Evolutionary conservation across 2,329 filamentous ascomycete genomes (phyloP).

Genomic region (Diaporthe batatas): DNA sequence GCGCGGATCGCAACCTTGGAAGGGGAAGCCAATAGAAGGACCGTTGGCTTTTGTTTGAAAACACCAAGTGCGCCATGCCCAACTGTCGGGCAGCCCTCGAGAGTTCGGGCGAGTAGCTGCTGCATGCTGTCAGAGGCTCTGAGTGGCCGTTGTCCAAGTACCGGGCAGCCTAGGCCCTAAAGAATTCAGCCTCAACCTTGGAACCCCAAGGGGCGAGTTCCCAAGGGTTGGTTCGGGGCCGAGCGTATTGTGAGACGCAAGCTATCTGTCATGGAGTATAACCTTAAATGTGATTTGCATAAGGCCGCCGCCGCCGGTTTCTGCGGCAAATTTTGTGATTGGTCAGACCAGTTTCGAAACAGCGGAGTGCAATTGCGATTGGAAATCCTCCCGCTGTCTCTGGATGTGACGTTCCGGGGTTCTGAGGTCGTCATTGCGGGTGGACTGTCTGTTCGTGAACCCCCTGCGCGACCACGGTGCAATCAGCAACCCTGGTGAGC

Average conservation of each 20-base stretch:
- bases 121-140: constrained; percentile 18
- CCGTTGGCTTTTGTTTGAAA: constrained; percentile 26
- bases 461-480: neutral
- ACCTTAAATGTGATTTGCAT: constrained; percentile 27
- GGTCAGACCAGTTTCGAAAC: constrained; percentile 14
- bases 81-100: neutral
- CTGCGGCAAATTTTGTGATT: neutral
- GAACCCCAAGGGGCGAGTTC: neutral
- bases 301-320: neutral
- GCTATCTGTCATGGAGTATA: constrained; percentile 17
- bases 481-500: neutral
- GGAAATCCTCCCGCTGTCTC: constrained; percentile 1
- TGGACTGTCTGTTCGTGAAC: constrained; percentile 7
- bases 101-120: constrained; percentile 7
- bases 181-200: neutral
- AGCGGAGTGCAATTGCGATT: constrained; percentile 13
- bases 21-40: neutral
- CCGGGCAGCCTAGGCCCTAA: neutral
- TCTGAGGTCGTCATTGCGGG: constrained; percentile 13
- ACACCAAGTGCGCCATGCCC: constrained; percentile 24
- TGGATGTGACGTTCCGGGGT: constrained; percentile 21
- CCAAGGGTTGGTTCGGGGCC: constrained; percentile 22
- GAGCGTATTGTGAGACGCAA: constrained; percentile 28
- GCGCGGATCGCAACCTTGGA: neutral
- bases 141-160: constrained; percentile 4